Evolutionary conservation across 2,329 filamentous ascomycete species (phyloP).

Genomic region (Diaporthe ilicicola): DNA sequence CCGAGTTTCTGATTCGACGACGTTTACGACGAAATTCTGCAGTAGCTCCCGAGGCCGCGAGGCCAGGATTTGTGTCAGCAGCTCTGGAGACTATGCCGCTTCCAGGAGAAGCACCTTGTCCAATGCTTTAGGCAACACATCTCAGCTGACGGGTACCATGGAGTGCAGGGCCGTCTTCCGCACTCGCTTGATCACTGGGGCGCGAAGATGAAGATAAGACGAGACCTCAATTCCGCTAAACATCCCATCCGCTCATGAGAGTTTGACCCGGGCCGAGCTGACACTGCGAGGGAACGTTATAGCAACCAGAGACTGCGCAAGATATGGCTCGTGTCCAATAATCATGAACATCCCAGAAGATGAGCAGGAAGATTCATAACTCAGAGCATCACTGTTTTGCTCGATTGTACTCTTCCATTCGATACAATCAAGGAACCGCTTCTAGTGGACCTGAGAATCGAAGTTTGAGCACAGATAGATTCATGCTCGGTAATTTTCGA

Average conservation of each 20-base stretch:
- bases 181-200: not conserved
- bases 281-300: too few relatives aligned
- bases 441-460: too few relatives aligned
- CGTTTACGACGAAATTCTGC: not conserved
- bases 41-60: not conserved
- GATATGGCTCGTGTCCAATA: too few relatives aligned
- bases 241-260: not conserved
- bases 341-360: too few relatives aligned
- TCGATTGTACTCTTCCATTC: too few relatives aligned
- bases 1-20: conserved; percentile 5
- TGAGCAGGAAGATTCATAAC: too few relatives aligned
- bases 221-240: not conserved
- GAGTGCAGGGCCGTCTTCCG: not conserved
- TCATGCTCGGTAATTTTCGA: too few relatives aligned
- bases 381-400: too few relatives aligned
- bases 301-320: too few relatives aligned
- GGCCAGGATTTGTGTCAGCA: not conserved
- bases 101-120: not conserved
- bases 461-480: too few relatives aligned
- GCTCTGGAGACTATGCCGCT: not conserved
- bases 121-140: not conserved
- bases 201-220: not conserved
- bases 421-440: too few relatives aligned
- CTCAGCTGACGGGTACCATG: not conserved
- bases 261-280: too few relatives aligned